phyloP scores from a whole-genome alignment of 75 land plant genomes.

The Isoetes taiwanensis region DNA sequence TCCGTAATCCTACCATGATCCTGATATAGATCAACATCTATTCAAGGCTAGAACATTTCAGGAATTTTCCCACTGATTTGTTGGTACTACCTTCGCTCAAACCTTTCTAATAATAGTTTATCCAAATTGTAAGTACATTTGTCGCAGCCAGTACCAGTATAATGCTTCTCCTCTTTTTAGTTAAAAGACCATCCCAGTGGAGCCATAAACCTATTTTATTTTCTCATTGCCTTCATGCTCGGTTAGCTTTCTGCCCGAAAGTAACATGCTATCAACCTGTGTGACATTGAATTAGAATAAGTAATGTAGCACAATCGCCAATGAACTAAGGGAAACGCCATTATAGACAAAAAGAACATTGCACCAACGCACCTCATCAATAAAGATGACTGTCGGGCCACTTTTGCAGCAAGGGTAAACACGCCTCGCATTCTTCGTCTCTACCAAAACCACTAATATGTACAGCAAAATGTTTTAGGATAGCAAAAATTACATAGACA shows the following conservation, averaged over 20 bases:
- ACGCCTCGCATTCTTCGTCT: slow-evolving; percentile 84
- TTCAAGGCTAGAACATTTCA: too few relatives aligned
- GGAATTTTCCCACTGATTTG: too few relatives aligned
- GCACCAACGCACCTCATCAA: slow-evolving; percentile 88
- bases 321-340: too few relatives aligned
- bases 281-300: background rate
- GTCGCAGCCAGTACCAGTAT: slow-evolving; percentile 89
- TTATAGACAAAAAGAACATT: slow-evolving; percentile 6
- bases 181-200: slow-evolving; percentile 84
- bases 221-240: slow-evolving; percentile 92
- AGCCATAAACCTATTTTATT: slow-evolving; percentile 87
- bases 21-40: too few relatives aligned
- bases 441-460: slow-evolving; percentile 97
- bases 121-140: slow-evolving; percentile 85
- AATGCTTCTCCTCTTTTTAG: slow-evolving; percentile 51
- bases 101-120: slow-evolving; percentile 75
- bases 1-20: slow-evolving; percentile 81
- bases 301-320: too few relatives aligned
- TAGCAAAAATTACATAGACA: too few relatives aligned
- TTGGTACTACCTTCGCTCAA: slow-evolving; percentile 80
- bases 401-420: slow-evolving; percentile 81
- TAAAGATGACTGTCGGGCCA: slow-evolving; percentile 84
- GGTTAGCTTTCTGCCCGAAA: slow-evolving; percentile 66
- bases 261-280: slow-evolving; percentile 80
- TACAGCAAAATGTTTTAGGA: too few relatives aligned